phyloP scores from a whole-genome alignment of 163 green algal genomes.

The Chlamydomonas reinhardtii region DNA sequence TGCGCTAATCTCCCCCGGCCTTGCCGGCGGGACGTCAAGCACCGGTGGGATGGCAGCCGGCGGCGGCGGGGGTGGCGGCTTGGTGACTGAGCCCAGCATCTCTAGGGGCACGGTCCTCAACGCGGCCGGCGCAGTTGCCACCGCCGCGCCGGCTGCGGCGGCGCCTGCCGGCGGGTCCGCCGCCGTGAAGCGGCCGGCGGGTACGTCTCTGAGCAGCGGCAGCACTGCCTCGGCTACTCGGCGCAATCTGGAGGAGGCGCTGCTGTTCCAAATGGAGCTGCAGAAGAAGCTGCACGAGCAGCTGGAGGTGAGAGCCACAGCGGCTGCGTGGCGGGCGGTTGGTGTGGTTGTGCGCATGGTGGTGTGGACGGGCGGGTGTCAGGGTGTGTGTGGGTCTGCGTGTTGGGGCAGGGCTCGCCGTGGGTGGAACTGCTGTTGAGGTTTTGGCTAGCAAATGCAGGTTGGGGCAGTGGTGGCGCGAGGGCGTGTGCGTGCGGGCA shows the following conservation, averaged over 20 bases:
- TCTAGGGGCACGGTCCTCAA: background rate
- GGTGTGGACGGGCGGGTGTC: too few species aligned
- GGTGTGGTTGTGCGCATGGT: background rate
- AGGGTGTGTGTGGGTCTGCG: background rate
- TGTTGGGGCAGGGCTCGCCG: too few species aligned
- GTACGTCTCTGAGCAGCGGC: slow-evolving; percentile 13
- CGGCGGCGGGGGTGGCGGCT: background rate
- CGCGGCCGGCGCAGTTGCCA: background rate
- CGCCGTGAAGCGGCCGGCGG: background rate
- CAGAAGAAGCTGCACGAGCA: slow-evolving; percentile 91
- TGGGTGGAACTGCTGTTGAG: too few species aligned
- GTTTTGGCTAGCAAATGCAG: too few species aligned
- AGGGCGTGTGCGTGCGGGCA: too few species aligned
- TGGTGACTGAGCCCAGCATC: slow-evolving; percentile 8
- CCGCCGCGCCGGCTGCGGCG: background rate
- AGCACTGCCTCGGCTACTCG: slow-evolving; percentile 4
- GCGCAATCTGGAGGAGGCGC: slow-evolving; percentile 79
- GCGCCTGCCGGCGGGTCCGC: background rate
- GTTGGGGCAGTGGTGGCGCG: too few species aligned
- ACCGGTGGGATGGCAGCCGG: too few species aligned
- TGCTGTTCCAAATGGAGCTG: slow-evolving; percentile 90
- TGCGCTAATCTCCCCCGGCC: too few species aligned
- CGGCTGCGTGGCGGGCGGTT: too few species aligned
- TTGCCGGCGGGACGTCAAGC: too few species aligned
- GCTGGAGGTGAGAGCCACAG: slow-evolving; percentile 74